Conservation (phyloP, 2,329 filamentous ascomycete species). For the Boeremia lycopersici region DNA sequence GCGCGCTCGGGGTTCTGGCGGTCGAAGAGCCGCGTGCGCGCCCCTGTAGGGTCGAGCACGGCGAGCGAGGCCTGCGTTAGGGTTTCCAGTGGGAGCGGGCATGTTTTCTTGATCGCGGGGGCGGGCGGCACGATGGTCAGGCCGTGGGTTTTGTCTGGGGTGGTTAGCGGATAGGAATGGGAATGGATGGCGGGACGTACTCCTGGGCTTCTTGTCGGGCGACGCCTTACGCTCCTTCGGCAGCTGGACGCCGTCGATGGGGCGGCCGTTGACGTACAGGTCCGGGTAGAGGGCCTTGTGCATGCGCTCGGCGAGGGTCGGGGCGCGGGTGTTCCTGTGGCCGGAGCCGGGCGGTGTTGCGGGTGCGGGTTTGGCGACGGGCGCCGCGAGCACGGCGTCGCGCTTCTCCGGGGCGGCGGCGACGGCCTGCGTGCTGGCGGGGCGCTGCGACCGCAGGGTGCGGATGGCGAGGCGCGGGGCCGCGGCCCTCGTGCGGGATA, state of each 20-base stretch:
- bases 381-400: slow-evolving; percentile 16
- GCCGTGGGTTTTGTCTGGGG: slow-evolving; percentile 36
- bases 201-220: slow-evolving; percentile 14
- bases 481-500: slow-evolving; percentile 64
- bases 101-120: slow-evolving; percentile 60
- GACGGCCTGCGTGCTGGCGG: slow-evolving; percentile 27
- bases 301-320: slow-evolving; percentile 22
- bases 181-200: background rate
- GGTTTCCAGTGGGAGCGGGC: slow-evolving; percentile 70
- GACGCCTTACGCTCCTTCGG: slow-evolving; percentile 2
- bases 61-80: slow-evolving; percentile 73
- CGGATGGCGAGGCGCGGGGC: slow-evolving; percentile 28
- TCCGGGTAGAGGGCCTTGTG: slow-evolving; percentile 28
- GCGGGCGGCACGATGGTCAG: slow-evolving; percentile 58
- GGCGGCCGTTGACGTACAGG: slow-evolving; percentile 13
- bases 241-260: slow-evolving; percentile 3
- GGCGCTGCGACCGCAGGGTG: slow-evolving; percentile 25
- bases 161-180: background rate
- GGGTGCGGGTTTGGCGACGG: slow-evolving; percentile 3
- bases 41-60: slow-evolving; percentile 81
- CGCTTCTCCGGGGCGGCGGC: slow-evolving; percentile 11
- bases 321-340: slow-evolving; percentile 1
- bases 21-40: slow-evolving; percentile 81
- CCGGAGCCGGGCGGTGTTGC: background rate
- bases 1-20: slow-evolving; percentile 77